These are phyloP conservation scores for Cyberlindnera euphorbiiphila DNA, from an alignment of 805 yeast species.

Conservation along the genomic window DNA sequence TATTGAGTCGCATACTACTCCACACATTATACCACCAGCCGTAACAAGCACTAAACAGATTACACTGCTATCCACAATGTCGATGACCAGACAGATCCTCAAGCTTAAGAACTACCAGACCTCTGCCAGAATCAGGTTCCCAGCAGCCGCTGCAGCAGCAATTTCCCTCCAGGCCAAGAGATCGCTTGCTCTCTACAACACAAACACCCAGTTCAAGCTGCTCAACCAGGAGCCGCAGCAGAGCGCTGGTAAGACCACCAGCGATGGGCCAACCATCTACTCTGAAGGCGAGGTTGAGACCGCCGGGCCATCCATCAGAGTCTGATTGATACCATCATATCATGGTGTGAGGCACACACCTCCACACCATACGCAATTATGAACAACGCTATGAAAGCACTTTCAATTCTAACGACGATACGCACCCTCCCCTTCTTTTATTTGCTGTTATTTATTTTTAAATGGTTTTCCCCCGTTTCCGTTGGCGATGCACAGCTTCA, in stretches of 20 bases:
- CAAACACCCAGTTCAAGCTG: conserved; percentile 20
- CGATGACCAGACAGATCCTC: conserved; percentile 16
- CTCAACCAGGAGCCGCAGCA: conserved; percentile 22
- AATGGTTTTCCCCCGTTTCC: no score
- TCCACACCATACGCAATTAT: no score
- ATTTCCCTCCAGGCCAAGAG: conserved; percentile 18
- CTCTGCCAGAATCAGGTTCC: conserved; percentile 25
- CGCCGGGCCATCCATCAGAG: conserved; percentile 29
- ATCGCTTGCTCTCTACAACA: conserved; percentile 20
- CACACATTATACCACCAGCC: no score
- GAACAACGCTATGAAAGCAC: no score
- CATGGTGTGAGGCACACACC: no score
- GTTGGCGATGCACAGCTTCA: no score
- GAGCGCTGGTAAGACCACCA: conserved; percentile 13
- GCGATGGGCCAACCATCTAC: conserved; percentile 26
- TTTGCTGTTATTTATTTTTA: not conserved
- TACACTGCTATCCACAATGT: not conserved
- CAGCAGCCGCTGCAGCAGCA: conserved; percentile 6
- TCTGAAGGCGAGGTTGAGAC: conserved; percentile 31
- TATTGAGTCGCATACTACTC: no score
- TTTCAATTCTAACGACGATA: no score
- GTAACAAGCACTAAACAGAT: not conserved
- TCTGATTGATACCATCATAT: no score
- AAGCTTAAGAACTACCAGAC: conserved; percentile 26
- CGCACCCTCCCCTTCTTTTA: no score